Percentiles rank a stretch among this genome's conserved stretches.
Evolutionary conservation across 2,329 filamentous ascomycete genomes (phyloP).

Genomic region (Polychaeton citri): DNA sequence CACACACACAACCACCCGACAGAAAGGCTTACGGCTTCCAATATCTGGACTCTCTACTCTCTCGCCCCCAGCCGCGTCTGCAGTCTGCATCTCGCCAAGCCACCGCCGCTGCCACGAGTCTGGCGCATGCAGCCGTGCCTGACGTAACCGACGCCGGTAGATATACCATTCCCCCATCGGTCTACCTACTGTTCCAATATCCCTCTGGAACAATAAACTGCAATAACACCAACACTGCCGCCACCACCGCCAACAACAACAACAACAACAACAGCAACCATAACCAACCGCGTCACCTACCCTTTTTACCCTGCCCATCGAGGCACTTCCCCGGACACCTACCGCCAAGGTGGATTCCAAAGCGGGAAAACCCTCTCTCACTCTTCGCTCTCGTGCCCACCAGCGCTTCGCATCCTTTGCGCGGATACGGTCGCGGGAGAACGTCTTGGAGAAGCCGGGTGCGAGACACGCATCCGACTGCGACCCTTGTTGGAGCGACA

Average conservation of each 20-base stretch:
- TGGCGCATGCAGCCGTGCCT: not conserved
- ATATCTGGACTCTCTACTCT: not conserved
- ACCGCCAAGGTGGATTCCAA: conserved; percentile 20
- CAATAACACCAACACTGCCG: too few species aligned
- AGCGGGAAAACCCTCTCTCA: conserved; percentile 5
- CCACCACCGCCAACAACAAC: too few species aligned
- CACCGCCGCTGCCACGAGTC: not conserved
- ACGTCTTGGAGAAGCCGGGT: conserved; percentile 7
- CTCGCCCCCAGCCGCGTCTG: not conserved
- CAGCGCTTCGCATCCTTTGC: conserved; percentile 19
- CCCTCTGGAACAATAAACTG: too few species aligned
- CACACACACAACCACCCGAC: not conserved
- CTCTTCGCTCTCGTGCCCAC: conserved; percentile 16
- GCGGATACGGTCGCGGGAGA: conserved; percentile 14
- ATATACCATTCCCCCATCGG: too few species aligned
- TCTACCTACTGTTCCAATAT: too few species aligned
- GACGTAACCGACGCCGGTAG: not conserved
- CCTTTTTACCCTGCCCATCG: too few species aligned
- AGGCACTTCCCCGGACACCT: not conserved
- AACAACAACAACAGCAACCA: too few species aligned
- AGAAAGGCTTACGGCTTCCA: not conserved
- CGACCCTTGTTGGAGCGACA: not conserved
- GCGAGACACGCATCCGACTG: conserved; percentile 1
- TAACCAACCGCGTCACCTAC: too few species aligned
- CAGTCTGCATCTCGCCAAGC: not conserved